phyloP scores from a whole-genome alignment of 495 filamentous ascomycete genomes.

The Parathielavia appendiculata region DNA sequence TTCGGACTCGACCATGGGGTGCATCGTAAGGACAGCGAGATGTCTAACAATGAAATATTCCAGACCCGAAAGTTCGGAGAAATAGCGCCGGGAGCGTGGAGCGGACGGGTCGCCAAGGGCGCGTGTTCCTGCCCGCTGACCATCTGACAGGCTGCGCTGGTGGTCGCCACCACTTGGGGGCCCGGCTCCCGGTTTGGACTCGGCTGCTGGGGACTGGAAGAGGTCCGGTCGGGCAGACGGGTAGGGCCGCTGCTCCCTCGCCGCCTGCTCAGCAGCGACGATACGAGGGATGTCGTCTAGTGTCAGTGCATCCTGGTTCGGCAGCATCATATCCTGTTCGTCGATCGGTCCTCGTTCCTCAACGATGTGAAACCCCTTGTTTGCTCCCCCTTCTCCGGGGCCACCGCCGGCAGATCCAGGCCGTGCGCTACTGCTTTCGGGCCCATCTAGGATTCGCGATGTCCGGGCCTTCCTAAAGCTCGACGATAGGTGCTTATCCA shows the following conservation, averaged over 20 bases:
- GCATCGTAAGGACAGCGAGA: constrained; percentile 91
- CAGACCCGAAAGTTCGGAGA: constrained; percentile 90
- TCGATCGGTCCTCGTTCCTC: constrained; percentile 75
- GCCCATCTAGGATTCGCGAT: constrained; percentile 88
- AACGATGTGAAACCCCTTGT: constrained; percentile 66
- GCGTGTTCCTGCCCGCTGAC: constrained; percentile 51
- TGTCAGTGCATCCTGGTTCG: constrained; percentile 84
- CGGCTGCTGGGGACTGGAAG: constrained; percentile 56
- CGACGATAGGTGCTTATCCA: constrained; percentile 88
- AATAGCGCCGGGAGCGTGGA: constrained; percentile 68
- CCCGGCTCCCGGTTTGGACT: constrained; percentile 52
- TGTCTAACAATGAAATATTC: constrained; percentile 97
- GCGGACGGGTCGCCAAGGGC: constrained; percentile 43
- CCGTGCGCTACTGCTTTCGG: constrained; percentile 68
- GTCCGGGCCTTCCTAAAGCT: constrained; percentile 85
- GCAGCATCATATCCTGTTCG: constrained; percentile 74
- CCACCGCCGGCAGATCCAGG: constrained; percentile 76
- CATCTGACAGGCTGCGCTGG: constrained; percentile 67
- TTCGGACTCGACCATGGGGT: constrained; percentile 80
- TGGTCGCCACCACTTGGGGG: constrained; percentile 48
- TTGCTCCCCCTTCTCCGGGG: constrained; percentile 48
- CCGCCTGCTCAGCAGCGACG: constrained; percentile 92
- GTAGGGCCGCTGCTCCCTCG: constrained; percentile 82
- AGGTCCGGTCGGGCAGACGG: constrained; percentile 71
- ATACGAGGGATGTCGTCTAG: constrained; percentile 97